Evolutionary conservation across 1,284 basidiomycete species (phyloP), one percentile per base, ranked within the genome.

Genomic region (Lignosus rhinocerotis): DNA sequence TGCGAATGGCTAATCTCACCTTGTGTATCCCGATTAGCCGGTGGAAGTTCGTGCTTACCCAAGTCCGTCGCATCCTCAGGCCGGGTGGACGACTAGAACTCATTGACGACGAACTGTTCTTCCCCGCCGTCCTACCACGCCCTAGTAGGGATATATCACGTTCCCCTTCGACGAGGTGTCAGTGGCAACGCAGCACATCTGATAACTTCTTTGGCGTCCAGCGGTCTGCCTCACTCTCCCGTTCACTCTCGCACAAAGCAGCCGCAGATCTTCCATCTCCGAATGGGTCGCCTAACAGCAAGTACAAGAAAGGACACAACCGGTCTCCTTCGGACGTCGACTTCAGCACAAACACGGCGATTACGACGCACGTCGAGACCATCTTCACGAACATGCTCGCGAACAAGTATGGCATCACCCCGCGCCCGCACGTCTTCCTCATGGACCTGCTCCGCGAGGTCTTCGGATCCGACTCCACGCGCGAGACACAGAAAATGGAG

Each of bases 31-130:
- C 87, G 0, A 69, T 77, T 41, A 73, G 80, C 14, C 72, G 76
- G 53, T 92, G 88, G 88, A 71, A 78, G 33, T 73, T 75, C 44
- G 72, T 92, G 7, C 61, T 92, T 14, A 62, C 66, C 0, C 84
- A 92, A 76, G 80, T 79, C 6, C 71, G 77, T 16, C 84, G 90
- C 14, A 78, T 92, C 10, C 76, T 92, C 17, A 75, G 73, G n/a
- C 75, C 76, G 8, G 80, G 79, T 19, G 87, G 89, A 6, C 78
- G 81, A 14, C 73, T 91, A 2, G 89, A 92, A 69, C 66, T 91
- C 48, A 84, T 92, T 56, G 87, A 90, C 71, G 89, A 92, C 68
- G 76, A 86, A 63, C 70, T 88, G 32, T 72, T 81, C 64, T 90
- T 88, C 66, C 85, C 88, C 71, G 73, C 38, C 70, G 72, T 55